A percentile compares a stretch with the other conserved stretches of the same genome.
Conservation (phyloP, 495 filamentous ascomycete genomes). For the Clohesyomyces aquaticus region DNA sequence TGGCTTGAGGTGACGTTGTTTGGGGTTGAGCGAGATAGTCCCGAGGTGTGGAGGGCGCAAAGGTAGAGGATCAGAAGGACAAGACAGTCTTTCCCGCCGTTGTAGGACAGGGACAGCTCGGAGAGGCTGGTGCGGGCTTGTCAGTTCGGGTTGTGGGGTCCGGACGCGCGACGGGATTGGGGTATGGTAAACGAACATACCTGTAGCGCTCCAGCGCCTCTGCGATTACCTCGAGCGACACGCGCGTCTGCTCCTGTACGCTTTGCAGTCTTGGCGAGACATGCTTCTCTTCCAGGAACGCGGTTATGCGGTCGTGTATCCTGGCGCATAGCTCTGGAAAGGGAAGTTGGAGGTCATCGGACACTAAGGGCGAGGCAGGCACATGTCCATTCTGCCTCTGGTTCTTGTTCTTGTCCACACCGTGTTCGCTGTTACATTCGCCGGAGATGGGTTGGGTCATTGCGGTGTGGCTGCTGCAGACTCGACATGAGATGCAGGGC, state of each 20-base stretch:
- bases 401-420: too few species aligned
- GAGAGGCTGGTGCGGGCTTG: constrained; percentile 57
- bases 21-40: constrained; percentile 25
- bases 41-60: constrained; percentile 59
- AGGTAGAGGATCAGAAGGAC: constrained; percentile 90
- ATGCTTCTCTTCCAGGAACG: constrained; percentile 67
- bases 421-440: neutral
- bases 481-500: constrained; percentile 37
- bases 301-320: constrained; percentile 65
- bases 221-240: constrained; percentile 70
- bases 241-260: constrained; percentile 73
- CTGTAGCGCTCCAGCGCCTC: constrained; percentile 72
- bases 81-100: constrained; percentile 97
- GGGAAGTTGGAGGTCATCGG: constrained; percentile 30
- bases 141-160: neutral
- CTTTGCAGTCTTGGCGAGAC: constrained; percentile 60
- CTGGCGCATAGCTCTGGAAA: constrained; percentile 57
- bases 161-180: neutral
- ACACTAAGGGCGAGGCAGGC: constrained; percentile 27
- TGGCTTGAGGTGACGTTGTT: constrained; percentile 27
- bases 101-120: constrained; percentile 89
- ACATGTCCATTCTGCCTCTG: too few species aligned
- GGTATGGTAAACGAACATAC: constrained; percentile 48
- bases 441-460: constrained; percentile 25
- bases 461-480: constrained; percentile 29